A percentile compares a stretch with the other conserved stretches of the same genome.
These are phyloP conservation scores for Botrytis pseudocinerea DNA, from an alignment of 2,329 filamentous ascomycete genomes.

Conservation along the genomic window DNA sequence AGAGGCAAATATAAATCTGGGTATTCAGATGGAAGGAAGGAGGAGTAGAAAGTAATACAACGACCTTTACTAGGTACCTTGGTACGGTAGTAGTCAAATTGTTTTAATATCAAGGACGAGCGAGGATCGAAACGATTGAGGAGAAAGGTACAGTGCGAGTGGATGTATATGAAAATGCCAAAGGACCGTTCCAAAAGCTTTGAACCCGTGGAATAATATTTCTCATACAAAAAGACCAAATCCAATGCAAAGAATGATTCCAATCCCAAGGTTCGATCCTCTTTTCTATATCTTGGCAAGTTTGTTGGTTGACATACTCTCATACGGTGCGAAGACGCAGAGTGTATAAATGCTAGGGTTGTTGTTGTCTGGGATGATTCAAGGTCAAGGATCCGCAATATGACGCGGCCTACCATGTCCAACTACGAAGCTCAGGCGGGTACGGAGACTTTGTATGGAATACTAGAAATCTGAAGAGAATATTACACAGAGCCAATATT, in stretches of 20 bases:
- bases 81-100: not conserved
- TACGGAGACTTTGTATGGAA: not conserved
- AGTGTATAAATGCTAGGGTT: constrained; percentile 1
- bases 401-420: constrained; percentile 26
- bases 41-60: not conserved
- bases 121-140: not conserved
- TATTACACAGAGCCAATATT: no score
- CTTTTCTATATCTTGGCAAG: constrained; percentile 23
- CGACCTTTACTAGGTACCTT: not conserved
- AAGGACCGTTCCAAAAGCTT: not conserved
- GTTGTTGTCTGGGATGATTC: not conserved
- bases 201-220: not conserved
- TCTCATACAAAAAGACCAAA: not conserved
- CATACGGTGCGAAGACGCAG: not conserved
- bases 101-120: not conserved
- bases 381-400: constrained; percentile 20
- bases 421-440: constrained; percentile 15
- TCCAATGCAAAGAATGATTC: not conserved
- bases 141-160: not conserved
- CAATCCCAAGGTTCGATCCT: constrained; percentile 1
- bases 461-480: not conserved
- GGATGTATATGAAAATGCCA: not conserved
- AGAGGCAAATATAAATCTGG: not conserved
- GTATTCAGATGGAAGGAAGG: not conserved
- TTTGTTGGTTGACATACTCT: not conserved